Base-by-base conservation (phyloP, 2,329 filamentous ascomycete species). In the Aspergillus transmontanensis region DNA sequence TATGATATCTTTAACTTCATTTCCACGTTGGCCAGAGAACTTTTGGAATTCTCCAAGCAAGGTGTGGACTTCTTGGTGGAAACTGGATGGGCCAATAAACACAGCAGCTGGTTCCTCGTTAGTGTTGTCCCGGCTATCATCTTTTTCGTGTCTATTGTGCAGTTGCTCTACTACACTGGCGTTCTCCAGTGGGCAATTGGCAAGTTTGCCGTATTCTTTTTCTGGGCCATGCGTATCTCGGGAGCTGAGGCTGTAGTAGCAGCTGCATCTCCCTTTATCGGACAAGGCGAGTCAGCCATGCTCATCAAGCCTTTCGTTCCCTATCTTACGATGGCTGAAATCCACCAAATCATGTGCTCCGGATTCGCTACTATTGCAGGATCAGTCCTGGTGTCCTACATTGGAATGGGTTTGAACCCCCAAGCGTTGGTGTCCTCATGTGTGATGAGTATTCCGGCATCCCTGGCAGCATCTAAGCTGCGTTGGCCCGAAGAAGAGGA, bases 391-490 rank as follows among this genome's bases (percentile, higher is more conserved):
- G 90, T 95, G 32, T 91, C 91, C 16, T 97, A 96, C 78, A 94
- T 97, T 66, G 82, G 84, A 32, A 87, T 97, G 71, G 93, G 93
- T 46, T 84, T 97, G 60, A 95, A 93, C 76, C 84, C 91, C 0
- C 90, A 96, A 76, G 93, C 92, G 3, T 84, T 97, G 54, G 90
- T 97, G 32, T 96, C 92, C 2, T 94, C 91, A 9, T 97, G 93
- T 75, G 93, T 97, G 76, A 97, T 97, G 94, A 94, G 90, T 71
- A 97, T 97, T 67, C 94, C 94, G 0, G 93, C 93, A 1, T 96
- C 93, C 4, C 85, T 97, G 16, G 93, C 93, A 57, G 89, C 95
- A 65, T 94, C 91, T 67, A 97, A 97, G 81, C 85, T 97, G 71
- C 90, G 94, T 62, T 97, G 90, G 76, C 94, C 94, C 3, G 94